Conservation (phyloP, 495 filamentous ascomycete genomes). For the Annulohypoxylon nitens region DNA sequence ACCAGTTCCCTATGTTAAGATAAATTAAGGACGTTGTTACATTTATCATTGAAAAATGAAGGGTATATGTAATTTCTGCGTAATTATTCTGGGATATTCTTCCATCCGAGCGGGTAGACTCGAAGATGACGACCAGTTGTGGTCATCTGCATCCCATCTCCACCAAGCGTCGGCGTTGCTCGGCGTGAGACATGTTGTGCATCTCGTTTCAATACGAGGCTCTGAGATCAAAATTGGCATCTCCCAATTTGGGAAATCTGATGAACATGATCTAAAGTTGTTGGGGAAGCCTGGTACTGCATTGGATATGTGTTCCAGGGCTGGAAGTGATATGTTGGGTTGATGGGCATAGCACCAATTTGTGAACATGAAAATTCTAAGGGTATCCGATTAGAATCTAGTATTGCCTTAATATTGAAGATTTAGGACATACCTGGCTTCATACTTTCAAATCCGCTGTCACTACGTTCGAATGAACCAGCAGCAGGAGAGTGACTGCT, state of each 20-base stretch:
- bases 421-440: constrained; percentile 47
- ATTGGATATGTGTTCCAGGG: constrained; percentile 50
- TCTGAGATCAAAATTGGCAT: constrained; percentile 29
- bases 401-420: background rate
- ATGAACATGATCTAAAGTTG: constrained; percentile 20
- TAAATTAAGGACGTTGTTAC: background rate
- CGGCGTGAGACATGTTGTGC: constrained; percentile 25
- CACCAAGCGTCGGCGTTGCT: constrained; percentile 14
- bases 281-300: constrained; percentile 43
- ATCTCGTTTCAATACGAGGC: constrained; percentile 19
- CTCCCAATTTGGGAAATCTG: constrained; percentile 33
- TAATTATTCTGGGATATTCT: background rate
- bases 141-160: constrained; percentile 11
- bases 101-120: constrained; percentile 12
- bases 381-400: constrained; percentile 37
- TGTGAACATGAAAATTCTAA: constrained; percentile 49
- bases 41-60: background rate
- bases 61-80: background rate
- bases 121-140: constrained; percentile 21
- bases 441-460: constrained; percentile 45
- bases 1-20: background rate
- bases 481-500: constrained; percentile 32
- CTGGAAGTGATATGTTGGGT: constrained; percentile 44
- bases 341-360: constrained; percentile 43
- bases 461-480: constrained; percentile 36